phyloP scores from a whole-genome alignment of 352 stramenopile genomes.

The Albugo candida region DNA sequence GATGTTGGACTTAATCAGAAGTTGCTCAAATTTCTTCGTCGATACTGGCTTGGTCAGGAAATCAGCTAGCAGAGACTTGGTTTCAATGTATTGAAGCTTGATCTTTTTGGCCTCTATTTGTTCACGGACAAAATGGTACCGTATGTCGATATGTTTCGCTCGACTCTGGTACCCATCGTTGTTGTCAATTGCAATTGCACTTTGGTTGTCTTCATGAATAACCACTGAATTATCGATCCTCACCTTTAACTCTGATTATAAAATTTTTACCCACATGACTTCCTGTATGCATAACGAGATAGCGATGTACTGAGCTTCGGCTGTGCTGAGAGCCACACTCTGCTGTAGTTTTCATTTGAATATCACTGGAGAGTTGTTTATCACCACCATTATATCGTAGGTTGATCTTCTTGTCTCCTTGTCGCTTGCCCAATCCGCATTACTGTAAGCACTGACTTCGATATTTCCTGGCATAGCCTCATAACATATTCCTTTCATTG shows the following conservation, averaged over 20 bases:
- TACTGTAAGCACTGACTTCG: conserved; percentile 1
- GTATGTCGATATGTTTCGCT: conserved; percentile 1
- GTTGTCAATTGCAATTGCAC: neutral
- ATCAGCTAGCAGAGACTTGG: neutral
- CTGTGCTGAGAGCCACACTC: conserved; percentile 8
- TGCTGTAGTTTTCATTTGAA: conserved; percentile 8
- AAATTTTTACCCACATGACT: conserved; percentile 4
- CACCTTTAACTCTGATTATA: conserved; percentile 2
- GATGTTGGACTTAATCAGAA: neutral
- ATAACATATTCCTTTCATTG: conserved; percentile 3
- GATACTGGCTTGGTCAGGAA: neutral
- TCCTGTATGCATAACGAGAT: conserved; percentile 8
- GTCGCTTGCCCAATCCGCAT: conserved; percentile 11
- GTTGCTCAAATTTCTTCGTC: neutral
- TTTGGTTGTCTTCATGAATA: neutral
- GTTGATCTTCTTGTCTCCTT: conserved; percentile 6
- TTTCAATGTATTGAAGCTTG: neutral
- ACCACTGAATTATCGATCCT: conserved; percentile 3
- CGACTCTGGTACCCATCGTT: neutral
- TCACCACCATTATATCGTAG: conserved; percentile 6
- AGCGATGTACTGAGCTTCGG: conserved; percentile 11
- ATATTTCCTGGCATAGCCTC: neutral
- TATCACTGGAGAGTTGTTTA: conserved; percentile 7
- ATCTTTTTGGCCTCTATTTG: neutral
- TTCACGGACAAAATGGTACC: neutral